A percentile compares a stretch with the other conserved stretches of the same genome.
phyloP scores from a whole-genome alignment of 2,329 filamentous ascomycete species.

The Scytalidium sp. region DNA sequence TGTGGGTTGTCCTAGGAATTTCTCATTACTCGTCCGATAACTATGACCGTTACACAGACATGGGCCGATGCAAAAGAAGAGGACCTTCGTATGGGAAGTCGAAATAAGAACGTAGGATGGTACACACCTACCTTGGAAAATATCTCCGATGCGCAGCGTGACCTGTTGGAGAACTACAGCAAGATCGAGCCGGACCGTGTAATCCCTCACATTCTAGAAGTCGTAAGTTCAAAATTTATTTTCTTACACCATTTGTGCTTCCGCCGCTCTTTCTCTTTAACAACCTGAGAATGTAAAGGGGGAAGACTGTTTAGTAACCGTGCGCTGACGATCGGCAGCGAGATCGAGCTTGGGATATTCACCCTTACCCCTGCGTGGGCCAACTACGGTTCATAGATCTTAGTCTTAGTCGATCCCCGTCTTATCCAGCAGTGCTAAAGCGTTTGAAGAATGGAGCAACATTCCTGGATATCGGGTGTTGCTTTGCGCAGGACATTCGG shows the following conservation, averaged over 20 bases:
- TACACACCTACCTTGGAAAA: constrained; percentile 8
- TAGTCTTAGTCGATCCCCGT: constrained; percentile 2
- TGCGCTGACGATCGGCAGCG: too few species aligned
- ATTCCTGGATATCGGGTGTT: constrained; percentile 36
- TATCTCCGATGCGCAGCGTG: constrained; percentile 5
- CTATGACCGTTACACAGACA: too few species aligned
- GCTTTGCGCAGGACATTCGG: constrained; percentile 36
- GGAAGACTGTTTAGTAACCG: too few species aligned
- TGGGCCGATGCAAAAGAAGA: too few species aligned
- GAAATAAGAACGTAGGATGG: constrained; percentile 10
- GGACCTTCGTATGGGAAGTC: constrained; percentile 9
- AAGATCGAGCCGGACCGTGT: constrained; percentile 7
- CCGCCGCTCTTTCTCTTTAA: too few species aligned
- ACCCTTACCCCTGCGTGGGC: constrained; percentile 22
- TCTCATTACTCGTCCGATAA: too few species aligned
- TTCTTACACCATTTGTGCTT: too few species aligned
- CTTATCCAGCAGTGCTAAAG: constrained; percentile 11
- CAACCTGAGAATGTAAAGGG: too few species aligned
- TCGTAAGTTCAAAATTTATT: too few species aligned
- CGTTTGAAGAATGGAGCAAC: constrained; percentile 9
- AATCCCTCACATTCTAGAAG: constrained; percentile 9
- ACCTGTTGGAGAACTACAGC: constrained; percentile 14
- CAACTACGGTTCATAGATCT: constrained; percentile 18
- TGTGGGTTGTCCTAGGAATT: too few species aligned
- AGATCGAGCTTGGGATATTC: too few species aligned